Evolutionary conservation across 805 yeast genomes (phyloP).

Genomic region (Starmera amethionina): DNA sequence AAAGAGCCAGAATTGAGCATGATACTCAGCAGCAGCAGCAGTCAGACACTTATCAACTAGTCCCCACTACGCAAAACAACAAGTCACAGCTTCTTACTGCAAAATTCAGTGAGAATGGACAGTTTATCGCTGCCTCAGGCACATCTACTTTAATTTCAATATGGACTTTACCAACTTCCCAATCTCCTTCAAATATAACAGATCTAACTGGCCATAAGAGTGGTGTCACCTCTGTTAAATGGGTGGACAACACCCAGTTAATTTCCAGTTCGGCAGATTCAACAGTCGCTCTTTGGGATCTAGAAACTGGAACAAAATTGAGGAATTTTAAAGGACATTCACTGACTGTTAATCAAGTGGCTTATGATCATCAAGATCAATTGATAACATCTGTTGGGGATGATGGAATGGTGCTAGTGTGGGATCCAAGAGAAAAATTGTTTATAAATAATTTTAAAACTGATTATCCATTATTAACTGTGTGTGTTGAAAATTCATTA

Average conservation of each 20-base stretch:
- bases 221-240: conserved; percentile 50
- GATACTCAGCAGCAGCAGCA: too few relatives aligned
- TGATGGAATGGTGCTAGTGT: conserved; percentile 47
- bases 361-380: conserved; percentile 20
- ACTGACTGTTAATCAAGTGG: conserved; percentile 47
- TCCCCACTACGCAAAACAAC: conserved; percentile 28
- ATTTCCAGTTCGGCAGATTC: conserved; percentile 53
- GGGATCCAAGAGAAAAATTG: conserved; percentile 56
- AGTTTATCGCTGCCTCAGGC: conserved; percentile 52
- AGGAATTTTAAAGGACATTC: conserved; percentile 46
- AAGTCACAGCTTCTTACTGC: conserved; percentile 42
- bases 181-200: conserved; percentile 29
- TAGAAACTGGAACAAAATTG: conserved; percentile 41
- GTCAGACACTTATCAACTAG: too few relatives aligned
- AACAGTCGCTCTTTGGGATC: conserved; percentile 55
- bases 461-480: conserved; percentile 51
- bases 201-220: conserved; percentile 46
- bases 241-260: conserved; percentile 39
- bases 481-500: conserved; percentile 31
- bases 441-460: conserved; percentile 31
- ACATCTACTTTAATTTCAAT: conserved; percentile 4
- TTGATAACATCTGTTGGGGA: conserved; percentile 49
- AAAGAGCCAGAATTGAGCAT: too few relatives aligned
- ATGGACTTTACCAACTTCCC: conserved; percentile 14
- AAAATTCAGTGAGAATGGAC: conserved; percentile 42